Evolutionary conservation across 441 rosid genomes (phyloP), one percentile per base, ranked within the genome.

Genomic region (Pelargonium australe): DNA sequence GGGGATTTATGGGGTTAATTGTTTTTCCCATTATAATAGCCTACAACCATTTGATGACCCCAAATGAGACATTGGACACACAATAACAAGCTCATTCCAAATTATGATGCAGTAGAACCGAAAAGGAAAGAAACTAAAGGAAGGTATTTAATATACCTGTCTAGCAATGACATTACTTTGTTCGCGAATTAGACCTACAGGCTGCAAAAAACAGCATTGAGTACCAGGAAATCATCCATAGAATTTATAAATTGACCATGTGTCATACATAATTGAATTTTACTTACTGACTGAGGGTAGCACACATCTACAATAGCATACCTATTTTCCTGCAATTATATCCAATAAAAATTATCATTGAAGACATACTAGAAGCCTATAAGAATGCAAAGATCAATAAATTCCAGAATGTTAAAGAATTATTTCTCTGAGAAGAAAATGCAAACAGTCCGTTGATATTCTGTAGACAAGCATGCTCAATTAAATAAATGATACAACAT

Each of bases 271-370:
- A 7, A 43, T 1, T 47, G 51, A 66, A 31, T 5, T 68, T 37
- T 62, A 85, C 95, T 87, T 70, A 93, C 97, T 20, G 93, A 70
- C 66, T 86, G 79, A 37, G 97, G 97, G 74, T 85, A 88, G 83
- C 93, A 89, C 53, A 89, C 97, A 79, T 94, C 98, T 31, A 91
- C 89, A n/a, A 91, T 70, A 31, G 83, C 85, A 80, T 94, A 91
- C 25, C 95, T 95, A 67, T 88, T 94, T 82, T 94, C 98, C 95
- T 93, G 85, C 79, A 86, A 70, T 49, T 13, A 44, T 61, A 70
- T 57, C 9, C 61, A 37, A 69, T 31, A 25, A 31, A 41, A 64
- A 75, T 72, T 47, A 68, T 58, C 7, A 47, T 66, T 49, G 44
- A 49, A 58, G 57, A 37, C 8, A 64, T 63, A n/a, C 23, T 19